phyloP scores from a whole-genome alignment of 352 stramenopile species.

The Pythium apleroticum region DNA sequence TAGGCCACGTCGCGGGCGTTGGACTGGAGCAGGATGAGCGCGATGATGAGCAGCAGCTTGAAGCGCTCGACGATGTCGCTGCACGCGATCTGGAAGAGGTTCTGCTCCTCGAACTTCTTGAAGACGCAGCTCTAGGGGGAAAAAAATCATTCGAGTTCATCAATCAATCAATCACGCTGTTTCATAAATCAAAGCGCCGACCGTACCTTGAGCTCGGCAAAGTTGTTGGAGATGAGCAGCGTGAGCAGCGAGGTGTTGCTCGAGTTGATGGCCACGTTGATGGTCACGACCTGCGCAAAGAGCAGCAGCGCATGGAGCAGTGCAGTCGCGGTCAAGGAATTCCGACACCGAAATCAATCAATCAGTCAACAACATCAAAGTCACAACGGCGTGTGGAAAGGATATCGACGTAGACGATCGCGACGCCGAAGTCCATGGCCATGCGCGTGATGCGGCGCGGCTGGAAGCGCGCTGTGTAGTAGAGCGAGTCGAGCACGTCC shows the following conservation, averaged over 20 bases:
- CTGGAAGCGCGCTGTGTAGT: slow-evolving; percentile 86
- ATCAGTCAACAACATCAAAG: background rate
- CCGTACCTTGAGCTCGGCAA: slow-evolving; percentile 96
- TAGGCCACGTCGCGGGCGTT: slow-evolving; percentile 70
- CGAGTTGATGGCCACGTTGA: slow-evolving; percentile 97
- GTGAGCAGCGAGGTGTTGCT: slow-evolving; percentile 94
- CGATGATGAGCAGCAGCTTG: slow-evolving; percentile 96
- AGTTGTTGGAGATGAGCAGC: slow-evolving; percentile 98
- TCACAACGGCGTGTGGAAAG: background rate
- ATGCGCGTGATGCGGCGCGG: slow-evolving; percentile 67
- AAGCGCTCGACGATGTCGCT: slow-evolving; percentile 98
- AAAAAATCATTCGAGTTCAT: background rate
- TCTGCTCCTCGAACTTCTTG: slow-evolving; percentile 96
- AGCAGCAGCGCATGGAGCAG: slow-evolving; percentile 93
- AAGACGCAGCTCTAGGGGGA: slow-evolving; percentile 88
- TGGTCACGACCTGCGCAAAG: slow-evolving; percentile 96
- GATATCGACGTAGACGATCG: slow-evolving; percentile 67
- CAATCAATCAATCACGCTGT: background rate
- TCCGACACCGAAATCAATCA: background rate
- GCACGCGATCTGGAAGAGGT: slow-evolving; percentile 98
- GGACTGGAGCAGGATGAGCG: slow-evolving; percentile 93
- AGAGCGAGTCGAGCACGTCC: slow-evolving; percentile 96
- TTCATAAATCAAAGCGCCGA: background rate
- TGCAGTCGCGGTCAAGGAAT: slow-evolving; percentile 4
- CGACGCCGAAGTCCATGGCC: slow-evolving; percentile 74